Evolutionary conservation across 2,329 filamentous ascomycete genomes (phyloP), one percentile per base, ranked within the genome.

Genomic region (Talaromyces sp.): DNA sequence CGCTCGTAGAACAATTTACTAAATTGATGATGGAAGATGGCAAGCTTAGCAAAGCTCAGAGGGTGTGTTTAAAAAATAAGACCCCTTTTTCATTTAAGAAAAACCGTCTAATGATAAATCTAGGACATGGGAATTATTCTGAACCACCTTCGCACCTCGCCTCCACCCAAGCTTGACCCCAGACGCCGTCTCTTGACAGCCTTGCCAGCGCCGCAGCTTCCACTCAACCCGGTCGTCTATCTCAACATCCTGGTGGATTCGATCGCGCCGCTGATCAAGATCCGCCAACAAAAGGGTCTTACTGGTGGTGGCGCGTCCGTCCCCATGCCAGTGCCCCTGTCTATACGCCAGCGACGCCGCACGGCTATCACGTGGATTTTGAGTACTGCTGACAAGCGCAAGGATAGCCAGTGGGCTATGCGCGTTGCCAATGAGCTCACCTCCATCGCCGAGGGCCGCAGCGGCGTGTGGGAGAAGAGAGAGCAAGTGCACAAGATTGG

Each of bases 11-110:
- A 66, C 95, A 97, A 79, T 83, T 98, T 69, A 96, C 92, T 18
- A 93, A 92, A 73, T 82, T 96, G 68, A 78, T 99, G 65, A 99
- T 98, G 94, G 82, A 83, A 69, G 86, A 98, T 76, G 95, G 95
- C 68, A 96, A 97, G 81, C 86, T 96, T 74, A 89, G 89, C 72
- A 84, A 86, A 75, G 95, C 95, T n/a, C 92, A 99, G 76, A 87
- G 88, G 80, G 92, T 34, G 10, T 42, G 18, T 18, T 23, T 23
- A 23, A 23, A 23, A 23, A 23, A 23, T 23, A 23, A 23, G 1
- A 23, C 23, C 23, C 23, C 23, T 1, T 23, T 23, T 23, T 23
- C 23, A 23, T 23, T 23, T 23, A 23, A 23, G 23, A 23, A 23
- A 23, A 23, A 23, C 23, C 12, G 9, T 31, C n/a, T 55, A 27